Base-by-base conservation (phyloP, 2,329 filamentous ascomycete genomes). In the Colletotrichum liaoningense region DNA sequence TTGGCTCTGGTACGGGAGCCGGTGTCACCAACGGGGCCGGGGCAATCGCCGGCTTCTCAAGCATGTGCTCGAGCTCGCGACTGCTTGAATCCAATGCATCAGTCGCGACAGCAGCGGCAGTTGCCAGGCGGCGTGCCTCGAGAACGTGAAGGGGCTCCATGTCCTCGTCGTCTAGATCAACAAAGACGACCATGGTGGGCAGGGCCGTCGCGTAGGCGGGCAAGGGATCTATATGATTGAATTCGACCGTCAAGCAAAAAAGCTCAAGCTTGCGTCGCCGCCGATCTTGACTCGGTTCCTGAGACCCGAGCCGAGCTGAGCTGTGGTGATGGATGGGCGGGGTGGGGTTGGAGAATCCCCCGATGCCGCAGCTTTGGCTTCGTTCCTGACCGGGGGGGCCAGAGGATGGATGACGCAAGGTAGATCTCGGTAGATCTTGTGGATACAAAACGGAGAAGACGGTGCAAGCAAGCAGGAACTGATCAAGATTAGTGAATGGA, bases 91-190 rank as follows among this genome's bases (percentile, higher is more conserved):
- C 65, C 38, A 63, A 52, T 30, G 38, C 68, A 42, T 73, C 66
- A 12, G 75, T 65, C n/a, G 72, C 64, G 19, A 62, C 69, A 59
- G 65, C 59, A 54, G 62, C 54, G 28, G 75, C 65, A 35, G 71
- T 55, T 52, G 64, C 63, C 56, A 71, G 52, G 52, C 67, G 71
- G 66, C 58, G 56, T 68, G 57, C 56, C 65, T 70, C 57, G 54
- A 71, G 56, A 24, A 63, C 67, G 64, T 73, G 42, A 65, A 65
- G 67, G n/a, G 75, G 72, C 56, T 69, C 65, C 26, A 63, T 59
- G 28, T 78, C 74, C 38, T 76, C 77, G 57, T 77, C 76, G 16
- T 42, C 38, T 42, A 79, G 62, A 63, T 78, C 75, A 35, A 79
- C 76, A 63, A 79, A 78, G 69, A 76, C 73, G 38, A 75, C 74